These are phyloP conservation scores for Pleurostoma richardsiae DNA, from an alignment of 2,329 filamentous ascomycete genomes.

Conservation along the genomic window DNA sequence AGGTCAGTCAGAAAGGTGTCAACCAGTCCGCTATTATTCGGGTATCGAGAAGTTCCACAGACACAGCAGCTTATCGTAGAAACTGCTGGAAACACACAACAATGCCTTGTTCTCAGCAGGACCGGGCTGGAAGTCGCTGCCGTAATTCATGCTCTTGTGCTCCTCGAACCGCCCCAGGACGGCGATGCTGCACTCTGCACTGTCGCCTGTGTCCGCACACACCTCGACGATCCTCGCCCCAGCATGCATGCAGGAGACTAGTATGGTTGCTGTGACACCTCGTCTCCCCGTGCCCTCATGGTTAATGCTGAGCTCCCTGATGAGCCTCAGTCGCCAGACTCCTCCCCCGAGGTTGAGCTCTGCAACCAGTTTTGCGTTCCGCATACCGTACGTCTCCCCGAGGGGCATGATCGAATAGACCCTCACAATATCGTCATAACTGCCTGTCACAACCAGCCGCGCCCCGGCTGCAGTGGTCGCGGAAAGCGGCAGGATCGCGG, in stretches of 20 bases:
- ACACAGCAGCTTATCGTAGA: constrained; percentile 69
- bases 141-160: constrained; percentile 94
- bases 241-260: constrained; percentile 93
- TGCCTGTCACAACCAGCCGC: constrained; percentile 72
- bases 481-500: constrained; percentile 71
- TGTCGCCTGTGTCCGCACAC: constrained; percentile 23
- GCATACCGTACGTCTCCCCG: constrained; percentile 30
- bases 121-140: constrained; percentile 60
- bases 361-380: constrained; percentile 48
- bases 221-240: constrained; percentile 64
- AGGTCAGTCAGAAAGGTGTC: no score
- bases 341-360: constrained; percentile 69
- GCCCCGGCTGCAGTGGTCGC: constrained; percentile 32
- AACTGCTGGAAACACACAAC: constrained; percentile 65
- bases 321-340: constrained; percentile 77
- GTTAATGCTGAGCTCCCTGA: constrained; percentile 26
- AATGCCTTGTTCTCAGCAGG: constrained; percentile 19
- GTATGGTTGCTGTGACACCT: constrained; percentile 35
- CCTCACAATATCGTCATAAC: constrained; percentile 82
- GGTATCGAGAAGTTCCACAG: constrained; percentile 46
- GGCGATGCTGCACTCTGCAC: constrained; percentile 49
- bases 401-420: constrained; percentile 50
- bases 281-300: constrained; percentile 16
- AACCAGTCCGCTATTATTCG: no score
- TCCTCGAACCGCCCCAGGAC: constrained; percentile 72